Percentiles rank a stretch among this genome's conserved stretches.
phyloP scores from a whole-genome alignment of 176 grass and related monocot genomes.

The Phoenix roebelenii region DNA sequence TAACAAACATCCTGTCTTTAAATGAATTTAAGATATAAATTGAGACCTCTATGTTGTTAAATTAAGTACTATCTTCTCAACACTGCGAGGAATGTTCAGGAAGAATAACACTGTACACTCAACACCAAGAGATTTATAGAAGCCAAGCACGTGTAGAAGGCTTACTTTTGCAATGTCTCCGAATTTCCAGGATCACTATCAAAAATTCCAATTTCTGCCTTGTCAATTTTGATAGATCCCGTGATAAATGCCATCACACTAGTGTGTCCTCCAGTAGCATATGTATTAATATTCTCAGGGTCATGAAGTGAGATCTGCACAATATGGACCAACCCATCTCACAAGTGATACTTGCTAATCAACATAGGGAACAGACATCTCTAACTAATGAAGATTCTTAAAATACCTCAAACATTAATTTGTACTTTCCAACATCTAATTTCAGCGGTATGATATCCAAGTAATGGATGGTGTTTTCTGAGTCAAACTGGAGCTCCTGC shows the following conservation, averaged over 20 bases:
- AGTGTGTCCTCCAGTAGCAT: slow-evolving; percentile 60
- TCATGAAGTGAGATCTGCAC: slow-evolving; percentile 64
- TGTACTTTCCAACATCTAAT: slow-evolving; percentile 89
- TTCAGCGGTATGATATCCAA: slow-evolving; percentile 76
- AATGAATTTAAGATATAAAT: too few species aligned
- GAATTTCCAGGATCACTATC: slow-evolving; percentile 52
- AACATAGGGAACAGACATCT: too few species aligned
- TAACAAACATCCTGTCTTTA: too few species aligned
- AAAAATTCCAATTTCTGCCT: slow-evolving; percentile 72
- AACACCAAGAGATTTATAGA: too few species aligned
- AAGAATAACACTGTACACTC: too few species aligned
- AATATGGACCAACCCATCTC: slow-evolving; percentile 7
- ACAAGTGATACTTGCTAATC: too few species aligned
- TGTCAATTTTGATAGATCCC: slow-evolving; percentile 64
- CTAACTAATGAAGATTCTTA: slow-evolving; percentile 5
- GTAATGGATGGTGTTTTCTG: slow-evolving; percentile 65
- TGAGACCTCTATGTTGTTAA: too few species aligned
- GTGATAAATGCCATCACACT: slow-evolving; percentile 43
- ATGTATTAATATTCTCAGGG: slow-evolving; percentile 43
- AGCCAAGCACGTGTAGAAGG: too few species aligned
- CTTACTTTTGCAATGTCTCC: slow-evolving; percentile 77
- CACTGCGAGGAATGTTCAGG: too few species aligned
- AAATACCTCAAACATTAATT: slow-evolving; percentile 79
- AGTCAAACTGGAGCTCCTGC: slow-evolving; percentile 80
- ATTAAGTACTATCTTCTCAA: too few species aligned